Evolutionary conservation across 768 basidiomycete species (phyloP), one percentile per base, ranked within the genome.

Genomic region (Termitomyces sp.): DNA sequence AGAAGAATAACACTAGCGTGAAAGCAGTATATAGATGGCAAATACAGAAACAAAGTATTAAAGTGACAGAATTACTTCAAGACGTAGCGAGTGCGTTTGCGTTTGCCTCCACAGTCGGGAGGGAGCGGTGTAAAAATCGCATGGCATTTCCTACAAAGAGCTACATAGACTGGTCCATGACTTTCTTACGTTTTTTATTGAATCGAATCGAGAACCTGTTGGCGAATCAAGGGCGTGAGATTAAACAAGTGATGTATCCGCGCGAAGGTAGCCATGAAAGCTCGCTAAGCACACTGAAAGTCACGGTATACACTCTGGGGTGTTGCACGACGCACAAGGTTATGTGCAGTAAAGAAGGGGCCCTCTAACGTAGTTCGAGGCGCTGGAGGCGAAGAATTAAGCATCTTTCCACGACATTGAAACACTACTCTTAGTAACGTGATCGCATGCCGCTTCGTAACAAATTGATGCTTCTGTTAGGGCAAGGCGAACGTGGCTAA

Each of bases 1-100:
- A 89, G 77, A 33, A 88, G 73, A 34, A 88, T 76, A 39, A 88
- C 61, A 5, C 83, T 82, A n/a, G 3, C 41, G 39, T 6, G 84
- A 77, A 58, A 78, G 63, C 42, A 83, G 68, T 45, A 81, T 60
- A 45, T 3, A 76, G 69, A 5, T 59, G 56, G 68, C 66, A 58
- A 70, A 65, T 66, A 73, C 70, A 39, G 24, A 24, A 39, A 18
- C 9, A 27, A 37, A 37, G 36, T 37, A 15, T 24, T 4, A 37
- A 37, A 24, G 22, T 24, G 36, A 37, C 16, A 16, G 20, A n/a
- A n/a, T 16, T 50, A 1, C 37, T 39, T 27, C 3, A 11, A 22
- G 68, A 66, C 62, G 61, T 48, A 30, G 34, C 16, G 20, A 34
- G 20, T 22, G 24, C 20, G 16, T 55, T n/a, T 34, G 27, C 24